Evolutionary conservation across 2,329 filamentous ascomycete genomes (phyloP), one percentile per base, ranked within the genome.

Genomic region (Cryphonectria nitschkei): DNA sequence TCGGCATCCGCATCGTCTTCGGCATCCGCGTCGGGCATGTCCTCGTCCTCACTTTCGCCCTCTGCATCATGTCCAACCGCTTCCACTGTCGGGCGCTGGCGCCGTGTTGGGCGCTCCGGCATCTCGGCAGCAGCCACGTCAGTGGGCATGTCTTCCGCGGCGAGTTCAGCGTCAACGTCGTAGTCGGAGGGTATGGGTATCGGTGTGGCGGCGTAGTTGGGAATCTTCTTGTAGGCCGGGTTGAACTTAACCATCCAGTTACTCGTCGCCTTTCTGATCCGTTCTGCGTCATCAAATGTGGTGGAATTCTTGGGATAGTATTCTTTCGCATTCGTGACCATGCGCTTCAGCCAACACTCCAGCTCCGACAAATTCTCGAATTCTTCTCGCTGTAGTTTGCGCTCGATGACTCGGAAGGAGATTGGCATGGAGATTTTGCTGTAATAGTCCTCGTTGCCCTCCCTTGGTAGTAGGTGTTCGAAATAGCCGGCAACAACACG

Each of bases 191-290:
- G 91, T 22, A 95, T 84, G 0, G 93, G 92, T 1, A 93, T 94
- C 7, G 93, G 88, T 62, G 92, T 85, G 6, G 92, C 91, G 72
- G 88, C 86, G 77, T 97, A 96, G 63, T 83, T 83, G 34, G 87
- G 85, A 22, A 85, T 84, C 74, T 88, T 82, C 73, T 89, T 88
- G 80, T 97, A 97, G 22, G 93, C 93, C 19, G 94, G 94, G 76
- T 97, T 97, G 75, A 91, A 87, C 79, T 92, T 92, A 69, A 90
- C 91, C 94, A 97, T 97, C 79, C 90, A 94, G 77, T 95, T 95
- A 79, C 92, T 95, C 56, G 95, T 86, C 3, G 93, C 91, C 81
- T 97, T 97, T 63, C 94, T 88, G 62, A 97, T 88, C 65, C 93
- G 89, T 80, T 97, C 94, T 11, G 94, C 93, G 82, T 97, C 94